Conservation (phyloP, 257 asterid genomes). For the Verbena officinalis region DNA sequence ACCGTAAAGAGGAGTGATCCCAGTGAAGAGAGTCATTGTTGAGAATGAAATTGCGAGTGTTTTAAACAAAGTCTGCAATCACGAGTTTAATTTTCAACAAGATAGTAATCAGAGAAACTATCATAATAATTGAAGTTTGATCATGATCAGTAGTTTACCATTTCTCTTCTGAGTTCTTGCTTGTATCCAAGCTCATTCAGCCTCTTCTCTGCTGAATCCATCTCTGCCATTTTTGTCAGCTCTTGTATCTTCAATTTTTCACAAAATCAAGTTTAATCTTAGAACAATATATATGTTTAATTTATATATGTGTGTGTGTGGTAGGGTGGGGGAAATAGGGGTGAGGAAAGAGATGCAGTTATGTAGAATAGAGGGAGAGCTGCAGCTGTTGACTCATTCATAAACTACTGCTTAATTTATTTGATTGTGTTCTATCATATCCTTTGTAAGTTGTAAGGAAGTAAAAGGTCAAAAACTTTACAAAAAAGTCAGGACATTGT, state of each 20-base stretch:
- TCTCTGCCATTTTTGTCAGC: slow-evolving; percentile 21
- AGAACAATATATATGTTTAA: neutral
- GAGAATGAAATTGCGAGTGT: slow-evolving; percentile 52
- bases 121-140: no score
- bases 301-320: neutral
- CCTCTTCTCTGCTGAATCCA: slow-evolving; percentile 50
- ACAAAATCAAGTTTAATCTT: neutral
- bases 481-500: neutral
- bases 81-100: neutral
- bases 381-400: slow-evolving; percentile 2
- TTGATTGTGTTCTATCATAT: no score
- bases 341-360: neutral
- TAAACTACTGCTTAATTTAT: neutral
- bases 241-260: neutral
- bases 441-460: neutral
- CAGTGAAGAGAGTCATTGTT: slow-evolving; percentile 50
- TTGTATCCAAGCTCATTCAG: slow-evolving; percentile 60
- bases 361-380: neutral
- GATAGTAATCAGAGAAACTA: no score
- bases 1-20: slow-evolving; percentile 51
- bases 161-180: slow-evolving; percentile 51
- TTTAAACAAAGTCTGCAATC: slow-evolving; percentile 42
- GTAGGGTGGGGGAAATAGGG: neutral
- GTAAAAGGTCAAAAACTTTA: neutral
- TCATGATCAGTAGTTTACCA: slow-evolving; percentile 30